phyloP scores from a whole-genome alignment of 2,329 filamentous ascomycete species.

The Capronia americana region DNA sequence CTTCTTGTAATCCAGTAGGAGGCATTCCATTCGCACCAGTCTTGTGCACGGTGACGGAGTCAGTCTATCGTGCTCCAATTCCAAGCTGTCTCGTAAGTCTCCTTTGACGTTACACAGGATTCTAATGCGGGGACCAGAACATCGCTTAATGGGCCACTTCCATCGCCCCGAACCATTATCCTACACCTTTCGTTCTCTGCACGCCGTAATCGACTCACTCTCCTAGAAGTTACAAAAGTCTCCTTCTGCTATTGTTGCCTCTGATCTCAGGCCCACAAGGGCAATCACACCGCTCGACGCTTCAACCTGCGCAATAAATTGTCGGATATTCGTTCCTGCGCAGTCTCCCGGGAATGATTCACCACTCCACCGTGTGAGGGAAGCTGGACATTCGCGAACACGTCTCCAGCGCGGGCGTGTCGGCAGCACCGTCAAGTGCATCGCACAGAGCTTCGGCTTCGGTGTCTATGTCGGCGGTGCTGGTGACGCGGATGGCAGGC shows the following conservation, averaged over 20 bases:
- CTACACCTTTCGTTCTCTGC: no score
- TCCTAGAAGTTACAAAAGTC: background rate
- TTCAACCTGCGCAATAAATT: background rate
- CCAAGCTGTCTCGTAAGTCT: background rate
- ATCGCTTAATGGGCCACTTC: background rate
- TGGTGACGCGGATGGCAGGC: constrained; percentile 33
- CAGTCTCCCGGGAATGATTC: background rate
- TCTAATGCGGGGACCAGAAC: background rate
- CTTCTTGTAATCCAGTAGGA: no score
- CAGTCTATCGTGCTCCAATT: background rate
- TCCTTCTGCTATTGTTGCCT: background rate
- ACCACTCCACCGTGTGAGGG: constrained; percentile 32
- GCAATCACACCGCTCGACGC: background rate
- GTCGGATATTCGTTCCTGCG: background rate
- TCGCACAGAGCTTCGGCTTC: constrained; percentile 35
- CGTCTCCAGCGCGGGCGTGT: constrained; percentile 21
- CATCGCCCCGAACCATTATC: background rate
- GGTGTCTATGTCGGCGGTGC: constrained; percentile 28
- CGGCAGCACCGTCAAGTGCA: constrained; percentile 26
- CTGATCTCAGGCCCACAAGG: background rate
- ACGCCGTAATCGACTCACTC: background rate
- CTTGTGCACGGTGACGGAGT: background rate
- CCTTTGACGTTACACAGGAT: background rate
- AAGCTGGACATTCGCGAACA: constrained; percentile 30
- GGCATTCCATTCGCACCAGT: no score